Conservation (phyloP, 768 basidiomycete species). For the Mycena galopus region DNA sequence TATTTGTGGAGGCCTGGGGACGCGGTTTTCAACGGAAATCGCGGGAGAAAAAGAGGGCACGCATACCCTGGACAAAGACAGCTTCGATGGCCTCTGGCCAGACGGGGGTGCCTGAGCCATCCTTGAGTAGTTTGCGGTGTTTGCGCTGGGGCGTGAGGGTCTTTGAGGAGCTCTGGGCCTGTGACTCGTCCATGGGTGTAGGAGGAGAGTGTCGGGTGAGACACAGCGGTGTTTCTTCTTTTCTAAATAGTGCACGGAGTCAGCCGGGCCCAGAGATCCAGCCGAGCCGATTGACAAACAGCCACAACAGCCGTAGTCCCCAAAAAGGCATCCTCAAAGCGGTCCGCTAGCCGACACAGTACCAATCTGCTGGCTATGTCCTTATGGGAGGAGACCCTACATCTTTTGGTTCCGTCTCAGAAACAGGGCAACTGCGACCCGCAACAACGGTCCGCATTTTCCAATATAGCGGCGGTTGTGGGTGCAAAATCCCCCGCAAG, state of each 20-base stretch:
- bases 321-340: no score
- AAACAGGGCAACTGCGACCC: not conserved
- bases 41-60: conserved; percentile 15
- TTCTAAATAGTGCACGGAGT: not conserved
- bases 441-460: no score
- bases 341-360: not conserved
- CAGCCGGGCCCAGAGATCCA: no score
- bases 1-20: conserved; percentile 78
- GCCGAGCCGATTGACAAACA: no score
- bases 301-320: no score
- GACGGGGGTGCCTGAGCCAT: conserved; percentile 80
- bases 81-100: conserved; percentile 87
- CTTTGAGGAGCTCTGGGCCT: conserved; percentile 38
- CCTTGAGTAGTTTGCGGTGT: conserved; percentile 87
- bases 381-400: not conserved
- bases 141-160: conserved; percentile 82
- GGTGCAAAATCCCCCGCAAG: not conserved
- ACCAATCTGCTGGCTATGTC: not conserved
- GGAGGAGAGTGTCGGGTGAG: conserved; percentile 31
- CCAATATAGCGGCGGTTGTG: not conserved
- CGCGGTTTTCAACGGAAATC: conserved; percentile 7
- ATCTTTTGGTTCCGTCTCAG: not conserved
- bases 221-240: not conserved
- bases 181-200: conserved; percentile 45
- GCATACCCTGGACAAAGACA: conserved; percentile 79